Conservation (phyloP, 495 filamentous ascomycete genomes). For the Venustampulla echinocandica region DNA sequence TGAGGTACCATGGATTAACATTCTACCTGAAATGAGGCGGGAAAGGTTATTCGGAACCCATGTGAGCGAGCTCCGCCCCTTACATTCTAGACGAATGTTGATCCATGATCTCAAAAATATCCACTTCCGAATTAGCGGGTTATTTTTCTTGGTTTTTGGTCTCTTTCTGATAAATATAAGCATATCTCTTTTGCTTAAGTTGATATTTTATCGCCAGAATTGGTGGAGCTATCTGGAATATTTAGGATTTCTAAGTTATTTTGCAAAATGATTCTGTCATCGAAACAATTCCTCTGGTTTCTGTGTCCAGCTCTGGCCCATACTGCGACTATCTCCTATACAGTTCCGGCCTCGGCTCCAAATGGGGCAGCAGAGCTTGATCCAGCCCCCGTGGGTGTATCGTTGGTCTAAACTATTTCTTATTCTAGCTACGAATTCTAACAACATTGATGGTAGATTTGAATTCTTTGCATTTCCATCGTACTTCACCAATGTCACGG, state of each 20-base stretch:
- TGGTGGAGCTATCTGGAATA: too few species aligned
- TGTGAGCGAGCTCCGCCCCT: background rate
- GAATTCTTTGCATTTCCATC: conserved; percentile 55
- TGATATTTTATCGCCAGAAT: background rate
- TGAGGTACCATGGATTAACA: background rate
- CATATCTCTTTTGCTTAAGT: too few species aligned
- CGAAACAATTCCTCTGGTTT: conserved; percentile 2
- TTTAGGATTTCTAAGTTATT: background rate
- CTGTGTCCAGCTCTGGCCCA: conserved; percentile 2
- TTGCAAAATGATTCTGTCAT: background rate
- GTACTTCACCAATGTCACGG: conserved; percentile 46
- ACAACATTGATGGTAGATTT: conserved; percentile 26
- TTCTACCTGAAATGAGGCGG: background rate
- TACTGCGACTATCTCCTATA: conserved; percentile 10
- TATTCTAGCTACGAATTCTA: background rate
- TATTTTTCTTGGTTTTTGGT: background rate
- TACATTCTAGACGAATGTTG: background rate
- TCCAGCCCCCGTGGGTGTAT: conserved; percentile 45
- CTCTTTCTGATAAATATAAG: background rate
- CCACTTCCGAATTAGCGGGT: background rate
- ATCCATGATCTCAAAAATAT: background rate
- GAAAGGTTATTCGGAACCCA: background rate
- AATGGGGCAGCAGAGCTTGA: conserved; percentile 25
- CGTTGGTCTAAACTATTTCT: conserved; percentile 26
- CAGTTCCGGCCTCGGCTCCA: conserved; percentile 14